Conservation (phyloP, 306 rosid genomes). For the Lupinus albus region DNA sequence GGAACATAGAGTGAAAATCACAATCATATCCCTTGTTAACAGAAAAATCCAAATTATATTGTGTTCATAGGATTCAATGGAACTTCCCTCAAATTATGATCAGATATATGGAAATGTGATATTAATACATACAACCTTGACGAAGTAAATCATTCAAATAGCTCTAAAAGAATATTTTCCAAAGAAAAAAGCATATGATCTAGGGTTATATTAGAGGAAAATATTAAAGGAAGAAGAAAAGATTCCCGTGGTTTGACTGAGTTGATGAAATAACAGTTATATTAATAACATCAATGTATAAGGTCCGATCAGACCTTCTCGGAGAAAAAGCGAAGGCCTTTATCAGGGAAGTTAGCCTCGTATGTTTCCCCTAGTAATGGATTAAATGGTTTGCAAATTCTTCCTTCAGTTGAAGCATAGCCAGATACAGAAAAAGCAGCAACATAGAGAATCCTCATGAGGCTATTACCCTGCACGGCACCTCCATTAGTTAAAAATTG, state of each 20-base stretch:
- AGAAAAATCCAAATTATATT: slow-evolving; percentile 15
- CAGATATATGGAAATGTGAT: not conserved
- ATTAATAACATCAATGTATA: slow-evolving; percentile 1
- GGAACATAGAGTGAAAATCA: not conserved
- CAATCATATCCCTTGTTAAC: not conserved
- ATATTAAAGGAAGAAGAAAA: slow-evolving; percentile 5
- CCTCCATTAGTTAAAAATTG: slow-evolving; percentile 27
- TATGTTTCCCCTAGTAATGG: slow-evolving; percentile 97
- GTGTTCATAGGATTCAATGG: not conserved
- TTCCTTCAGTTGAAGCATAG: slow-evolving; percentile 97
- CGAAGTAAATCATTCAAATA: slow-evolving; percentile 3
- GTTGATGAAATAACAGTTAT: slow-evolving; percentile 4
- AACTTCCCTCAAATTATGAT: slow-evolving; percentile 21
- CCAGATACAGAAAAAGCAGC: slow-evolving; percentile 99
- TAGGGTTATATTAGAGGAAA: slow-evolving; percentile 18
- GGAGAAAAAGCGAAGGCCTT: slow-evolving; percentile 89
- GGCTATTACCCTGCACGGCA: slow-evolving; percentile 81
- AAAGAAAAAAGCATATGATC: too few species aligned
- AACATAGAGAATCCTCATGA: slow-evolving; percentile 89
- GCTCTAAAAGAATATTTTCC: too few species aligned
- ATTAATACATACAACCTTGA: slow-evolving; percentile 2
- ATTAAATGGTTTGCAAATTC: slow-evolving; percentile 95
- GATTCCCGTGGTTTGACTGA: not conserved
- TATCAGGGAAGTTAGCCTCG: slow-evolving; percentile 92
- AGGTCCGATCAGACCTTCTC: slow-evolving; percentile 70